These are phyloP conservation scores for Cercis canadensis DNA, from an alignment of 306 rosid genomes.

Conservation along the genomic window DNA sequence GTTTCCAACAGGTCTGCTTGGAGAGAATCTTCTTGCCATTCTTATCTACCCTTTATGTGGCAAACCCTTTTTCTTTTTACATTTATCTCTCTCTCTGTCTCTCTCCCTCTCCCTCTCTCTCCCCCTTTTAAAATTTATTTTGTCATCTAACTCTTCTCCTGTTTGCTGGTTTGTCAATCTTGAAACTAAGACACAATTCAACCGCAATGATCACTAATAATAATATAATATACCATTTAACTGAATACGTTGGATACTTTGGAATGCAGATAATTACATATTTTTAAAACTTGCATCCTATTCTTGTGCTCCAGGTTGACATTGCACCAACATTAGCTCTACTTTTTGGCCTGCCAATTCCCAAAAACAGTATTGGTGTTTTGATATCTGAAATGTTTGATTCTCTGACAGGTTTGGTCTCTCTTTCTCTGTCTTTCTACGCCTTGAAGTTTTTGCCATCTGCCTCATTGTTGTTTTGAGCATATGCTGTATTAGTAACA, in stretches of 20 bases:
- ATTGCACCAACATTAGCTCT: constrained; percentile 85
- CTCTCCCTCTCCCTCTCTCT: no score
- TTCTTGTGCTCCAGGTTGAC: constrained; percentile 69
- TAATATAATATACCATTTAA: constrained; percentile 13
- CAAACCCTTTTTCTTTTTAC: constrained; percentile 7
- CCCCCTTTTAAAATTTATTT: not conserved
- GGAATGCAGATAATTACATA: constrained; percentile 10
- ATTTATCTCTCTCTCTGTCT: no score
- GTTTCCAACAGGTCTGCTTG: constrained; percentile 2
- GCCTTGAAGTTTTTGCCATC: constrained; percentile 29
- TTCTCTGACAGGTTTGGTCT: constrained; percentile 62
- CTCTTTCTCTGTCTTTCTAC: constrained; percentile 33
- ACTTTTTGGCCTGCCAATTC: constrained; percentile 90
- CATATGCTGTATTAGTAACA: constrained; percentile 7
- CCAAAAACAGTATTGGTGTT: constrained; percentile 87
- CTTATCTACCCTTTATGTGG: constrained; percentile 16
- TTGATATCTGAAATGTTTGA: constrained; percentile 59
- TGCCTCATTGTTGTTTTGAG: constrained; percentile 26
- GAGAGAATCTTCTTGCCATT: constrained; percentile 15
- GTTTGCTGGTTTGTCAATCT: constrained; percentile 30
- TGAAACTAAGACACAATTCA: constrained; percentile 26
- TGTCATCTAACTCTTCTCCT: constrained; percentile 11
- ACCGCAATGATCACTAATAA: not conserved
- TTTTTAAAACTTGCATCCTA: constrained; percentile 37
- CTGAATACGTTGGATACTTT: constrained; percentile 23